Evolutionary conservation across 345 rosid species (phyloP).

Genomic region (Viola odorata): DNA sequence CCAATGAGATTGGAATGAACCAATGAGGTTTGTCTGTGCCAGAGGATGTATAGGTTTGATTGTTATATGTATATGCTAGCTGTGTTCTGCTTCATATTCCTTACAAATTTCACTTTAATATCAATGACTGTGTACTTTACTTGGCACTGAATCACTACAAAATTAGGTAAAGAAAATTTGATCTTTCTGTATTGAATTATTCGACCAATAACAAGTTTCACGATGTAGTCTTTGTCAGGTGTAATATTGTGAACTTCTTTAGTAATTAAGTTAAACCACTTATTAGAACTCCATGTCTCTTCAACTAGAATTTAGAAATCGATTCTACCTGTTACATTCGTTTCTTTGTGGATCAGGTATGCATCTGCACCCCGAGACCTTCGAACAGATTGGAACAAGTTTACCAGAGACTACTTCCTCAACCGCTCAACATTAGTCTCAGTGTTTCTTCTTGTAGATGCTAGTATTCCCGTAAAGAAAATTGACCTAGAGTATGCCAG

Average conservation of each 20-base stretch:
- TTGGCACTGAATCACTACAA: too few species aligned
- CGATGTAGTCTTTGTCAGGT: too few species aligned
- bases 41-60: too few species aligned
- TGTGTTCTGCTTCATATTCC: too few species aligned
- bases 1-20: too few species aligned
- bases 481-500: constrained; percentile 94
- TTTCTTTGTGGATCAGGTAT: constrained; percentile 40
- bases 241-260: background rate
- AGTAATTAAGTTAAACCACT: background rate
- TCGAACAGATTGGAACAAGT: constrained; percentile 69
- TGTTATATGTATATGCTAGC: too few species aligned
- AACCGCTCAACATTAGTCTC: constrained; percentile 77
- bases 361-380: constrained; percentile 91
- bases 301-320: background rate
- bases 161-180: too few species aligned
- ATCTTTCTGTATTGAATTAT: too few species aligned
- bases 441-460: constrained; percentile 87
- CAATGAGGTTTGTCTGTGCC: too few species aligned
- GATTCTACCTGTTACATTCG: background rate
- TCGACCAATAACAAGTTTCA: too few species aligned
- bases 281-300: background rate
- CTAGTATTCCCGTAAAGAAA: constrained; percentile 81
- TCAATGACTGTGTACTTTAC: too few species aligned
- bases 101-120: too few species aligned
- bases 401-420: constrained; percentile 82